Conservation (phyloP, 371 early-diverging fungal genomes). For the Neoconidiobolus thromboides region DNA sequence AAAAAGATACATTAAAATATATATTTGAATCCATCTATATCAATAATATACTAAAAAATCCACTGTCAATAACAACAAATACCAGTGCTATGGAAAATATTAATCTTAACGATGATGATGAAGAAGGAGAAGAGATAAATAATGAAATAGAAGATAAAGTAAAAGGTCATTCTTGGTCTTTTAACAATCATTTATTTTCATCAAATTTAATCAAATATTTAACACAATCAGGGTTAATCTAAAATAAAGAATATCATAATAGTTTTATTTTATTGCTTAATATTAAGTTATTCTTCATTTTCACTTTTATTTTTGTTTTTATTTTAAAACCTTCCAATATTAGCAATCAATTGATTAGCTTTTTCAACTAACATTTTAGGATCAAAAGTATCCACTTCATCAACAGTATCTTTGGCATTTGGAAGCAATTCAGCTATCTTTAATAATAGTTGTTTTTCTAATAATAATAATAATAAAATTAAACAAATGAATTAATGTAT, state of each 20-base stretch:
- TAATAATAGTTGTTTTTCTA: neutral
- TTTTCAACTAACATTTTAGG: neutral
- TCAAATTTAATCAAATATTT: neutral
- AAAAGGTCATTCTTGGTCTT: neutral
- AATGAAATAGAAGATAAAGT: neutral
- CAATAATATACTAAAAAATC: neutral
- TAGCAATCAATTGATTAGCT: neutral
- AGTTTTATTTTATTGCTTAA: no score
- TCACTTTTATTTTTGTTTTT: no score
- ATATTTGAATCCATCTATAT: neutral
- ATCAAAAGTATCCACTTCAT: neutral
- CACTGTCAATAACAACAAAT: neutral
- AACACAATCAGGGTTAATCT: neutral
- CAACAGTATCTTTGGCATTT: neutral
- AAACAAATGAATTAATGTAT: neutral
- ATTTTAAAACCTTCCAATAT: no score
- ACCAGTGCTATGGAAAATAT: no score
- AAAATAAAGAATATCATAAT: no score
- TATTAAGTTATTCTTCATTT: neutral
- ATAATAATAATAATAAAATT: neutral
- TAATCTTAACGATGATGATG: neutral
- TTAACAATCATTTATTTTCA: conserved; percentile 2
- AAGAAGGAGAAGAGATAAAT: neutral
- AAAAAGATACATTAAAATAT: neutral
- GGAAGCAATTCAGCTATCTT: conserved; percentile 1